Conservation (phyloP, 495 filamentous ascomycete genomes). For the Cenococcum geophilum region DNA sequence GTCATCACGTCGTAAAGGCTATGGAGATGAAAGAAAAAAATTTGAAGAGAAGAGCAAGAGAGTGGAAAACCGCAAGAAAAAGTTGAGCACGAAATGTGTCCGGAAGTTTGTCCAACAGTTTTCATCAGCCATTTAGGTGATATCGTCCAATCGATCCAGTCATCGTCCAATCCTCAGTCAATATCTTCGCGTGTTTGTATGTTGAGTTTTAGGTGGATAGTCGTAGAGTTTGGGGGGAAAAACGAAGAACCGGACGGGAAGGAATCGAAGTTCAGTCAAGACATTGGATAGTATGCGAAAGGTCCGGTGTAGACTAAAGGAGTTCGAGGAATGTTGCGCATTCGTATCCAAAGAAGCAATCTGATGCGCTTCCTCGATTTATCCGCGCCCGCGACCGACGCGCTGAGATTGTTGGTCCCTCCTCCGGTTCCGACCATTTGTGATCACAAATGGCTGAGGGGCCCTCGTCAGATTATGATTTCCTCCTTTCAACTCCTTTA, state of each 20-base stretch:
- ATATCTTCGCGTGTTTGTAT: too few relatives aligned
- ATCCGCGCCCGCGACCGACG: neutral
- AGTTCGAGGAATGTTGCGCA: neutral
- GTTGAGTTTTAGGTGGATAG: too few relatives aligned
- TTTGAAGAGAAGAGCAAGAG: neutral
- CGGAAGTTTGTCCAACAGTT: neutral
- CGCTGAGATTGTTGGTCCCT: neutral
- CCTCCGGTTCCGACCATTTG: neutral
- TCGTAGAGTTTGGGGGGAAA: too few relatives aligned
- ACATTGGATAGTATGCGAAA: too few relatives aligned
- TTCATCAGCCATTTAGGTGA: neutral
- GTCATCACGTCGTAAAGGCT: neutral
- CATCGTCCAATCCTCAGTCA: too few relatives aligned
- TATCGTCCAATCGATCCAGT: too few relatives aligned
- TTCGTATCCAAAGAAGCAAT: neutral
- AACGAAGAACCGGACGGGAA: too few relatives aligned
- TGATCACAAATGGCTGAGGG: neutral
- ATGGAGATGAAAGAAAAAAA: neutral
- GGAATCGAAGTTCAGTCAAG: too few relatives aligned
- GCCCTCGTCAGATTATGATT: conserved; percentile 7
- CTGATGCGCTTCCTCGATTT: neutral
- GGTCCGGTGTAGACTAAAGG: too few relatives aligned
- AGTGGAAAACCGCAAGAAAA: neutral
- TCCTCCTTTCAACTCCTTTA: conserved; percentile 30
- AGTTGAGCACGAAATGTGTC: neutral